phyloP scores from a whole-genome alignment of 768 basidiomycete genomes.

The Pisolithus albus region DNA sequence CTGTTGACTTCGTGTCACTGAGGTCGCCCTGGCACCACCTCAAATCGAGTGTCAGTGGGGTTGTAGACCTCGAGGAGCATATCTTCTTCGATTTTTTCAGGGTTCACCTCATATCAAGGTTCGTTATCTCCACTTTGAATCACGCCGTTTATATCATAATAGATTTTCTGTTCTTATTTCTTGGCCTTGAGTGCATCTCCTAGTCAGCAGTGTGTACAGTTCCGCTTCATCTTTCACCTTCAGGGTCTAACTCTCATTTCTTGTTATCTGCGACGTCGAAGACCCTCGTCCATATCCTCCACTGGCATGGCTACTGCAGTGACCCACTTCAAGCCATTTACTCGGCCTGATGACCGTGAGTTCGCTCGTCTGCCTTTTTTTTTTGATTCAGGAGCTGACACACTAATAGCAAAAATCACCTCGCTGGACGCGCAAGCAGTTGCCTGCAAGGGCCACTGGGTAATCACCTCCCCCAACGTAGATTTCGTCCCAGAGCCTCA shows the following conservation, averaged over 20 bases:
- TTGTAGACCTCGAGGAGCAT: neutral
- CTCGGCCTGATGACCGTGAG: neutral
- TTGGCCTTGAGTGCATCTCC: too few relatives aligned
- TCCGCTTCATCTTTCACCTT: too few relatives aligned
- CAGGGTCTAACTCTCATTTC: too few relatives aligned
- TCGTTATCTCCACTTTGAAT: too few relatives aligned
- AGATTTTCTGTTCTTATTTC: too few relatives aligned
- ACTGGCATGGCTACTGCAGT: too few relatives aligned
- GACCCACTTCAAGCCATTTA: too few relatives aligned
- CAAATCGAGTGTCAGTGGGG: neutral
- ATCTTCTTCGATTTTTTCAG: neutral
- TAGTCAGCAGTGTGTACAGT: too few relatives aligned
- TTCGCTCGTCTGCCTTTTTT: neutral
- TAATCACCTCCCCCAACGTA: conserved; percentile 4
- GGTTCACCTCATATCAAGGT: neutral
- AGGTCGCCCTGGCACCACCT: neutral
- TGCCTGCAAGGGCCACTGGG: neutral
- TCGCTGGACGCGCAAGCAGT: neutral
- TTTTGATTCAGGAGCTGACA: neutral
- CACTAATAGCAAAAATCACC: neutral
- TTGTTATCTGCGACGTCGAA: too few relatives aligned
- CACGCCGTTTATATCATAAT: too few relatives aligned
- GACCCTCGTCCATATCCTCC: too few relatives aligned
- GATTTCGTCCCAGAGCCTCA: conserved; percentile 3
- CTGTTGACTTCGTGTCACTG: neutral